phyloP scores from a whole-genome alignment of 2,329 filamentous ascomycete genomes.

The Bipolaris cookei region DNA sequence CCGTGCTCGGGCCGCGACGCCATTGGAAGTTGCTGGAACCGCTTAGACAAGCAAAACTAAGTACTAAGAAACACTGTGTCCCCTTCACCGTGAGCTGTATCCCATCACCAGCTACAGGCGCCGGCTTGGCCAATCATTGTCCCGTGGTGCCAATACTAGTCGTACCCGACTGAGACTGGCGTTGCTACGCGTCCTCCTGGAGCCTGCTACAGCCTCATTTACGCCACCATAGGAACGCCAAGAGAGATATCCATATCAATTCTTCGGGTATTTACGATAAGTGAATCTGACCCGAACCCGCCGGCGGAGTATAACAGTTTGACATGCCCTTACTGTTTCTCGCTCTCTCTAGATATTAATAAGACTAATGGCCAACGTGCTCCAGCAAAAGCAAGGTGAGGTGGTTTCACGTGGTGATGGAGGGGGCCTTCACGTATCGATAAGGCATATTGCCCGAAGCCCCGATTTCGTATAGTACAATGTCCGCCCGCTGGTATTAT shows the following conservation, averaged over 20 bases:
- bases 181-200: slow-evolving; percentile 30
- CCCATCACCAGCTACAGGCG: not conserved
- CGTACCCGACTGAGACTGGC: slow-evolving; percentile 24
- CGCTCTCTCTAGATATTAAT: not conserved
- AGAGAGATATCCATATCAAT: slow-evolving; percentile 10
- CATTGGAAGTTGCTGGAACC: slow-evolving; percentile 40
- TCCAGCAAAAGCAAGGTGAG: not conserved
- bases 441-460: not conserved
- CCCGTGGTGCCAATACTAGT: slow-evolving; percentile 16
- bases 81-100: slow-evolving; percentile 12
- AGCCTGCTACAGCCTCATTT: slow-evolving; percentile 33
- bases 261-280: slow-evolving; percentile 1
- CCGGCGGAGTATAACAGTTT: not conserved
- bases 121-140: slow-evolving; percentile 18
- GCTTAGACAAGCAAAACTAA: slow-evolving; percentile 18
- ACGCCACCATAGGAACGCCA: slow-evolving; percentile 23
- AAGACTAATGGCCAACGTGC: not conserved
- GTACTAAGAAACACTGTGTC: slow-evolving; percentile 29
- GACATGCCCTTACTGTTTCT: not conserved
- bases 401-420: not conserved
- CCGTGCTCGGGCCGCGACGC: slow-evolving; percentile 36
- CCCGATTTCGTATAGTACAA: not conserved
- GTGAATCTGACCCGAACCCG: not conserved
- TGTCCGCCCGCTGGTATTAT: not conserved
- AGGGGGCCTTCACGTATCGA: not conserved